Evolutionary conservation across 176 grass and related monocot genomes (phyloP), one percentile per base, ranked within the genome.

Genomic region (Tillandsia leiboldiana): DNA sequence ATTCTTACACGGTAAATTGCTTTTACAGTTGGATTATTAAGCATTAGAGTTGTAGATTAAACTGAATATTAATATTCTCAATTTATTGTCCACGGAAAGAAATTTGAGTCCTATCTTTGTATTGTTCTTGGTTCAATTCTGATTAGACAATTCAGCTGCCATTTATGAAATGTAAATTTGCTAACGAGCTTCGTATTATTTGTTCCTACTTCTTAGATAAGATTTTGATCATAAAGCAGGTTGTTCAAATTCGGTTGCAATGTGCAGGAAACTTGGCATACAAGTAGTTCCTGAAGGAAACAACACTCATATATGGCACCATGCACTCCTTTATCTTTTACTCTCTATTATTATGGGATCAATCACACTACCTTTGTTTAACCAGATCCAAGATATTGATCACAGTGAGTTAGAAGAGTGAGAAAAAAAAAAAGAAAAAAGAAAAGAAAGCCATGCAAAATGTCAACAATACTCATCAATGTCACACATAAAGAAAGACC

Each of bases 391-490:
- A 79, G 69, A 18, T 22, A 51, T 56, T 12, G 70, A 86, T 84
- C 51, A 48, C 51, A 68, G 72, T 51, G 56, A 61, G 14, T 13
- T 18, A 61, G 73, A 84, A 87, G 65, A 68, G 72, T 51, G 56
- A 61, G 14, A 11, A 61, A 61, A 77, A 61, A 77, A 84, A 87
- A 81, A 2, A 29, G 1, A 61, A 61, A 77, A 20, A 20, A 84
- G 84, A 81, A 2, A 29, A 71, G 22, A 77, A 80, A 81, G 73
- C 11, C 57, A 9, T 20, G 51, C 28, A 12, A 83, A 68, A 50
- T 71, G 80, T 84, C 75, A 83, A 64, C 51, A 78, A 83, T 15
- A 83, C 79, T 91, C 67, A 83, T 87, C 69, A 80, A 75, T 84
- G 78, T 22, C 2, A 50, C 84, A 96, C 82, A 84, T 85, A 79